Conservation (phyloP, 1,284 basidiomycete genomes). For the Rhodotorula glutinis region DNA sequence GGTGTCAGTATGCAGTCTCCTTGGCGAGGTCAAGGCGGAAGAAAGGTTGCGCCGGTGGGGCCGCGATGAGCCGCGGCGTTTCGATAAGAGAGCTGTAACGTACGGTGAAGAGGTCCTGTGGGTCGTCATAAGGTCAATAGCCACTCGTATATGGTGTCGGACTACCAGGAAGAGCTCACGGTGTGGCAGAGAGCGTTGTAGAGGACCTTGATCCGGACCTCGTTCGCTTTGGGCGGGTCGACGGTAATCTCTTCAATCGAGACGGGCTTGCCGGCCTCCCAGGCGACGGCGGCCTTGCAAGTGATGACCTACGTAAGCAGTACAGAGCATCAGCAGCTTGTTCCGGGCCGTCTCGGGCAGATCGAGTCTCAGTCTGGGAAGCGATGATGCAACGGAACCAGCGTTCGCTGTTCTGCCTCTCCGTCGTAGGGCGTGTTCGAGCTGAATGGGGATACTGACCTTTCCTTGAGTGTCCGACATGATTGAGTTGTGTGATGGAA, state of each 20-base stretch:
- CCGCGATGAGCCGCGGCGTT: background rate
- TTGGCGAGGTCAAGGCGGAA: background rate
- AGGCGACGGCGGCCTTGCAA: constrained; percentile 87
- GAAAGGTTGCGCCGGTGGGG: background rate
- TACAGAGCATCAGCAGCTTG: background rate
- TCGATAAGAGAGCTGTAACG: background rate
- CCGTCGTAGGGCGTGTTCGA: background rate
- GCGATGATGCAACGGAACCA: background rate
- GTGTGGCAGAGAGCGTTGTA: constrained; percentile 97
- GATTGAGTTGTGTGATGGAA: background rate
- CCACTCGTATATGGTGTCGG: background rate
- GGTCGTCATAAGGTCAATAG: background rate
- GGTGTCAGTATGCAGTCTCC: too few species aligned
- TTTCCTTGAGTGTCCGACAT: constrained; percentile 46
- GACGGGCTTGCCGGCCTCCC: constrained; percentile 79
- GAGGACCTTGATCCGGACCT: constrained; percentile 90
- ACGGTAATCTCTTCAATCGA: constrained; percentile 91
- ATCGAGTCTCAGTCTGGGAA: background rate
- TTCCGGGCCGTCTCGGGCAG: background rate
- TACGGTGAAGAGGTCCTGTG: constrained; percentile 39
- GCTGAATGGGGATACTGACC: constrained; percentile 26
- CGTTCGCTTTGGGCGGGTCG: constrained; percentile 79
- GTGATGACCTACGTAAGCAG: constrained; percentile 59
- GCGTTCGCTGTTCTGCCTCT: too few species aligned
- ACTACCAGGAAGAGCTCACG: constrained; percentile 42